Conservation (phyloP, 2,329 filamentous ascomycete genomes). For the Pyricularia sp. region DNA sequence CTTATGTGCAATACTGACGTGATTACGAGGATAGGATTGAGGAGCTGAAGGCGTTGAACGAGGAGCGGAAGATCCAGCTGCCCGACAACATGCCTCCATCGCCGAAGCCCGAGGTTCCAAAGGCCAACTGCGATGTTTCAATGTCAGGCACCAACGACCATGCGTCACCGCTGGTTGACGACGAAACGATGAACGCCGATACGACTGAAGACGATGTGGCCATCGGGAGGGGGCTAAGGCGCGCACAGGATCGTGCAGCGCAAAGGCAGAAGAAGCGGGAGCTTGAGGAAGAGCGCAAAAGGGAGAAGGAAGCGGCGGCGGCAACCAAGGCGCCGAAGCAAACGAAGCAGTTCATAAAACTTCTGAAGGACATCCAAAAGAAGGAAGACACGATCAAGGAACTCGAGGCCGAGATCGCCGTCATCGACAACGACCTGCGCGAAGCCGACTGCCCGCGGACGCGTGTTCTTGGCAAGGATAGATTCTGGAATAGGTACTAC, state of each 20-base stretch:
- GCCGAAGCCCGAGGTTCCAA: constrained; percentile 40
- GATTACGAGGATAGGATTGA: constrained; percentile 42
- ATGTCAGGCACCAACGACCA: constrained; percentile 59
- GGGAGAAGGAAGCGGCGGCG: constrained; percentile 57
- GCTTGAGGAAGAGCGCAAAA: constrained; percentile 45
- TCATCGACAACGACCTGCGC: constrained; percentile 83
- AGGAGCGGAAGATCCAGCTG: constrained; percentile 62
- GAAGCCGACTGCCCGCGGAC: constrained; percentile 91
- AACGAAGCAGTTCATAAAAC: constrained; percentile 79
- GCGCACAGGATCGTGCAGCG: constrained; percentile 58
- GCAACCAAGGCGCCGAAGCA: constrained; percentile 62
- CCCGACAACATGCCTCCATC: constrained; percentile 64
- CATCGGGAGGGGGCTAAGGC: constrained; percentile 45
- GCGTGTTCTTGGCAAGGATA: constrained; percentile 81
- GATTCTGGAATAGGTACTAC: constrained; percentile 97
- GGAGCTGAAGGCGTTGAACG: constrained; percentile 60
- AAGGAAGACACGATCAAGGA: constrained; percentile 71
- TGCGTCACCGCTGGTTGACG: constrained; percentile 46
- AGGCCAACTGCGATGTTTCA: constrained; percentile 43
- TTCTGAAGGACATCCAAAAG: constrained; percentile 82
- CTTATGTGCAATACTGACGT: constrained; percentile 17
- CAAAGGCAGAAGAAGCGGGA: constrained; percentile 73
- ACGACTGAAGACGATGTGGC: constrained; percentile 51
- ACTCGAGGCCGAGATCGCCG: constrained; percentile 76
- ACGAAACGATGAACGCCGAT: constrained; percentile 51